phyloP scores from a whole-genome alignment of 768 basidiomycete genomes.

The Lepiota brunneoincarnata region DNA sequence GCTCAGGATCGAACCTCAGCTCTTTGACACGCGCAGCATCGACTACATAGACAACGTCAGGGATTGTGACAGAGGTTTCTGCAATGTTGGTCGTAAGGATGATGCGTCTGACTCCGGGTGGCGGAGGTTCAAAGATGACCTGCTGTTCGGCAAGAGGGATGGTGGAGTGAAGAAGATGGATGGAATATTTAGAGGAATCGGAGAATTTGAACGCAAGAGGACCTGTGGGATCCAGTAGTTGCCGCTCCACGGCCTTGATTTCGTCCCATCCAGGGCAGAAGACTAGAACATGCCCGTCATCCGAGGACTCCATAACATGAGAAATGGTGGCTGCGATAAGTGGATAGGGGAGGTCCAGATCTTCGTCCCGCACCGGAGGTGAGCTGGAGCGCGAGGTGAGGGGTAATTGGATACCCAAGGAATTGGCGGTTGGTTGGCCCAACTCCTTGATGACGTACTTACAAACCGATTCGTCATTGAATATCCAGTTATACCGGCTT shows the following conservation, averaged over 20 bases:
- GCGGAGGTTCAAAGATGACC: constrained; percentile 82
- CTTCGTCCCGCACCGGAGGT: constrained; percentile 32
- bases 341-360: constrained; percentile 76
- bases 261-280: constrained; percentile 96
- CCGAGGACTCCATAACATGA: constrained; percentile 68
- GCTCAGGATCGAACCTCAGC: constrained; percentile 82
- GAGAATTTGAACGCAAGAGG: constrained; percentile 60
- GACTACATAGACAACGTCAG: constrained; percentile 92
- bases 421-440: constrained; percentile 26
- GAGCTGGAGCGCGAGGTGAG: constrained; percentile 12
- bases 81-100: constrained; percentile 95
- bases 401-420: constrained; percentile 23
- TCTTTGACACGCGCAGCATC: constrained; percentile 90
- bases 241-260: constrained; percentile 68
- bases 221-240: constrained; percentile 47
- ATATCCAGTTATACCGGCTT: constrained; percentile 56
- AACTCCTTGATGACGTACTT: constrained; percentile 75
- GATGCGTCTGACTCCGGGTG: constrained; percentile 73
- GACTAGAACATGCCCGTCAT: constrained; percentile 85
- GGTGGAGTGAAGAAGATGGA: constrained; percentile 87
- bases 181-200: constrained; percentile 52
- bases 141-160: constrained; percentile 89
- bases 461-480: constrained; percentile 63
- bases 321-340: constrained; percentile 80
- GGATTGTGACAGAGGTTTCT: constrained; percentile 93